phyloP scores from a whole-genome alignment of 2,329 filamentous ascomycete species.

The Fusarium multiceps region DNA sequence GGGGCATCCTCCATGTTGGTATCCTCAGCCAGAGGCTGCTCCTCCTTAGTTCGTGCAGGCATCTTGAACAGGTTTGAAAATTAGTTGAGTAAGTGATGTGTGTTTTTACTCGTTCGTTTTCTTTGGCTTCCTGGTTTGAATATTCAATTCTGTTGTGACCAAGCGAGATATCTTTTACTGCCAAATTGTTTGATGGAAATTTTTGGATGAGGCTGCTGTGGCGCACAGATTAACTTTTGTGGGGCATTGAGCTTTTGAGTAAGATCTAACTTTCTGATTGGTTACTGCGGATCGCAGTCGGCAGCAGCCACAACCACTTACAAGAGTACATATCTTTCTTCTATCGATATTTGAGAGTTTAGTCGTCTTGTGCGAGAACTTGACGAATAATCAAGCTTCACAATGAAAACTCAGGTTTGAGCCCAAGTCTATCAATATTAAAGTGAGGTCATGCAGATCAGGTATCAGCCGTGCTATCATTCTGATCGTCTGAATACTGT shows the following conservation, averaged over 20 bases:
- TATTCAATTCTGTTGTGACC: conserved; percentile 5
- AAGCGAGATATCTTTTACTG: conserved; percentile 17
- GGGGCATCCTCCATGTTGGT: conserved; percentile 60
- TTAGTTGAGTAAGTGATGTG: too few species aligned
- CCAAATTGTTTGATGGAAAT: conserved; percentile 25
- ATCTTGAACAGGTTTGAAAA: conserved; percentile 44
- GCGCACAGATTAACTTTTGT: conserved; percentile 31
- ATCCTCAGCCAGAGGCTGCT: conserved; percentile 49
- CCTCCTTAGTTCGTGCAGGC: conserved; percentile 55
- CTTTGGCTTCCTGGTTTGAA: not conserved
- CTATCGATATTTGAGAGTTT: not conserved
- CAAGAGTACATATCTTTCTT: not conserved
- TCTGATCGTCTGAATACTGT: not conserved
- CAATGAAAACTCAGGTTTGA: not conserved
- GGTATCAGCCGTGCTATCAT: not conserved
- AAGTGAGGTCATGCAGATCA: not conserved
- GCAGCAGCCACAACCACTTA: not conserved
- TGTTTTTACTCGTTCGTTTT: not conserved
- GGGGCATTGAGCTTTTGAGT: not conserved
- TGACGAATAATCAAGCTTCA: not conserved
- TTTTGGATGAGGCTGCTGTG: conserved; percentile 38
- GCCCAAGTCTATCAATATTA: not conserved
- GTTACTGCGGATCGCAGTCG: not conserved
- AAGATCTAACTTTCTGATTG: conserved; percentile 12
- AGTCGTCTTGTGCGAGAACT: not conserved